Percentiles rank a stretch among this genome's conserved stretches.
These are phyloP conservation scores for Heliosperma pusillum DNA, from an alignment of 148 eudicot genomes.

Conservation along the genomic window DNA sequence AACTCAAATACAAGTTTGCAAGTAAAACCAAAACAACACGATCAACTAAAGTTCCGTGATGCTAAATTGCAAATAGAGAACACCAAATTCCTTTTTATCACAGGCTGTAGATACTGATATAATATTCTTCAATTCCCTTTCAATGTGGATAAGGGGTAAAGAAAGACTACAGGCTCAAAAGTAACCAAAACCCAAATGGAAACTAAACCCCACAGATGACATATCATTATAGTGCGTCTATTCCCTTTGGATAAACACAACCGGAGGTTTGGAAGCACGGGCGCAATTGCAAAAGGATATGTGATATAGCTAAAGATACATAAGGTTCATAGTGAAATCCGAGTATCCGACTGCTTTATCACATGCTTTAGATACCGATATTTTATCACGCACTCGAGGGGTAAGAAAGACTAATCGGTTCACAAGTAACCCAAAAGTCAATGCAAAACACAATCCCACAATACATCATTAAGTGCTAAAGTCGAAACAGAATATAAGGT, in stretches of 20 bases:
- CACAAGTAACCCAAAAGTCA: neutral
- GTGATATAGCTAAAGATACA: too few relatives aligned
- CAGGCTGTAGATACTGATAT: neutral
- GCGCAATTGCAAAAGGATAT: neutral
- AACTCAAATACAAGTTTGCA: slow-evolving; percentile 7
- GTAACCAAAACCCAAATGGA: slow-evolving; percentile 12
- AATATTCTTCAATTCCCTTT: slow-evolving; percentile 16
- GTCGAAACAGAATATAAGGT: slow-evolving; percentile 17
- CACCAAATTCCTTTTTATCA: neutral
- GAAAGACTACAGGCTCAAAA: slow-evolving; percentile 13
- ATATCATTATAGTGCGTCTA: neutral
- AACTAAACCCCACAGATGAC: slow-evolving; percentile 19
- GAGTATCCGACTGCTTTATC: too few relatives aligned
- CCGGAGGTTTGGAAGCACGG: neutral
- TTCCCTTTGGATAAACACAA: neutral
- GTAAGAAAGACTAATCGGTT: slow-evolving; percentile 12
- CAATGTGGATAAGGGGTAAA: slow-evolving; percentile 1
- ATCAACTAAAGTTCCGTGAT: neutral
- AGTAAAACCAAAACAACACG: neutral
- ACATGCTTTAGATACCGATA: too few relatives aligned
- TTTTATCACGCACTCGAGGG: neutral
- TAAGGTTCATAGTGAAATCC: too few relatives aligned
- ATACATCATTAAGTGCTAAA: slow-evolving; percentile 6
- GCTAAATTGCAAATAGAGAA: neutral
- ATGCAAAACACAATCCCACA: slow-evolving; percentile 24